Evolutionary conservation across 1,284 basidiomycete species (phyloP), one percentile per base, ranked within the genome.

Genomic region (Pisolithus thermaeus): DNA sequence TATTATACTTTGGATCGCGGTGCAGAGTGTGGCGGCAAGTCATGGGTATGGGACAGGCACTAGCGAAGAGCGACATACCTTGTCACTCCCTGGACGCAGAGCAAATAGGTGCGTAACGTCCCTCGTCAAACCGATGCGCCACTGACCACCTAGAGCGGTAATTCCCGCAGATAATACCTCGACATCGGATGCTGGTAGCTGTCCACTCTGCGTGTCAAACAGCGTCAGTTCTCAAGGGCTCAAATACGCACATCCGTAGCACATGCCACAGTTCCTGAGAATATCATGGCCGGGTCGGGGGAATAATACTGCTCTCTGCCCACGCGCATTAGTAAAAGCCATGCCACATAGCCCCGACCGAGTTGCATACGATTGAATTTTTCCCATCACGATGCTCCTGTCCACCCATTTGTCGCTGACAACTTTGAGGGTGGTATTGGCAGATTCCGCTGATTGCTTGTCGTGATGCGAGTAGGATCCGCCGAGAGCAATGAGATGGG

Each of bases 91-190:
- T 0, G 67, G 61, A 22, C 70, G 68, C 25, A 84, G 67, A 28
- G 83, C 82, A 59, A 95, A 87, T 45, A 94, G 76, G 65, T 95
- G 92, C 1, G 92, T 94, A 37, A 92, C 85, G 56, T 95, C 92
- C 52, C 79, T 78, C 0, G 90, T 91, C 47, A 92, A 77, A 4
- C 81, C 82, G 1, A 73, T 71, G 14, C 87, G 78, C 80, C 83
- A 92, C 64, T 89, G 85, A 3, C 93, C 92, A 0, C 93, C 92
- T n/a, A 90, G 78, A 0, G 83, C 79, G 1, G 76, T 73, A 41
- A 94, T 83, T 1, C 83, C 86, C 0, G 83, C 84, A 1, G 78
- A 78, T 39, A 94, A 78, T 6, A 88, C 79, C 60, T 92, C 89
- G 38, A 79, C 69, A 65, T 93, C 90, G 6, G 79, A 62, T 2